Base-by-base conservation (phyloP, 306 rosid genomes). In the Begonia masoniana region DNA sequence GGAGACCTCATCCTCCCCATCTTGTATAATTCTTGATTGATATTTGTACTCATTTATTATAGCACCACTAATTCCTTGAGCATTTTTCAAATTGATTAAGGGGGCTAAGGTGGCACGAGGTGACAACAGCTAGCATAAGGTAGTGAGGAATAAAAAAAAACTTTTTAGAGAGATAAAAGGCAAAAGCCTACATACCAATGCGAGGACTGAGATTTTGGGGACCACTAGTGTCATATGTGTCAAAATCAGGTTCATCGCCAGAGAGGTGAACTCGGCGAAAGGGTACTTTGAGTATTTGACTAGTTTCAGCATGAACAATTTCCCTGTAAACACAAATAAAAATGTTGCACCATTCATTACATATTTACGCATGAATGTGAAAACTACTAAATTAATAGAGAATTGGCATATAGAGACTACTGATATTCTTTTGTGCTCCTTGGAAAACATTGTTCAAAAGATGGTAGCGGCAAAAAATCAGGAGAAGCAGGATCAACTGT, bases 371-470 rank as follows among this genome's bases (percentile, higher is more conserved):
- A 31, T 31, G 35, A 26, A 26, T 26, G 35, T 26, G 6, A 26
- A 26, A 3, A 31, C 39, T 21, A 21, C 24, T 21, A 21, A 21
- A 21, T 21, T 31, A 7, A 31, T 31, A 2, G 39, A 31, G 39
- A 31, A 31, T 31, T 31, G 39, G 39, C 49, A 45, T 3, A n/a
- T 10, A 45, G 49, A n/a, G 15, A 45, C 13, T 45, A 81, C 96
- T 67, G 79, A 63, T 51, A 49, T 72, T 92, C 99, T 70, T 92
- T 92, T 53, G 88, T 79, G 85, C 99, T 92, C 73, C 72, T 86
- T 53, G 99, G 96, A 56, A 92, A 92, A 80, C 99, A 92, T 55
- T 81, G 80, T 39, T 80, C 96, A 31, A 87, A 92, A 49, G 95
- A 81, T 54, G 99, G 99, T 61, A 92, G 94, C 14, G 93, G 83